These are phyloP conservation scores for Colletotrichum melonis DNA, from an alignment of 2,329 filamentous ascomycete genomes.

Conservation along the genomic window DNA sequence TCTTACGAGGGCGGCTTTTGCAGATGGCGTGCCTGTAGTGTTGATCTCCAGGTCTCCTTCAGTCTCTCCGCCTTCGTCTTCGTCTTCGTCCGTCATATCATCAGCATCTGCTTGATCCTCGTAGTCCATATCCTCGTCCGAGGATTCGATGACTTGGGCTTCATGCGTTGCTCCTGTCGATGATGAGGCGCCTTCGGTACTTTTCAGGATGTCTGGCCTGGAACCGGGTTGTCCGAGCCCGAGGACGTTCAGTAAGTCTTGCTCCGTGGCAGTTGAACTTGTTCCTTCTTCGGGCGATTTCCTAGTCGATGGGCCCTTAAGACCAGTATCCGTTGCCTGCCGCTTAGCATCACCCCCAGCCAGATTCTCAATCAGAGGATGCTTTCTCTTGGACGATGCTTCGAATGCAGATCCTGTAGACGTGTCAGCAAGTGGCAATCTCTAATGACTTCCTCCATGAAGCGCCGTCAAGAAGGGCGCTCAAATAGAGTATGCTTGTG, in stretches of 20 bases:
- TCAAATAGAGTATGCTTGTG: neutral
- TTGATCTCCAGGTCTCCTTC: too few relatives aligned
- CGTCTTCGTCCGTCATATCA: too few relatives aligned
- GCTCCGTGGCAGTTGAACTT: neutral
- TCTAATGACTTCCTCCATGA: too few relatives aligned
- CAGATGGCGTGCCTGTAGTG: too few relatives aligned
- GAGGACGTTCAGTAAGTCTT: constrained; percentile 6
- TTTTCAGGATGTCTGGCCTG: neutral
- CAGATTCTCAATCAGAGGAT: neutral
- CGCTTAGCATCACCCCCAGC: constrained; percentile 4
- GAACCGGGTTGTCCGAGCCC: neutral
- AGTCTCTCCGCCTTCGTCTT: too few relatives aligned
- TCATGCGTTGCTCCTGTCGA: too few relatives aligned
- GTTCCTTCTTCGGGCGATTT: neutral
- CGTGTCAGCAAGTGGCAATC: too few relatives aligned
- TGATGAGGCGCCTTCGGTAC: neutral
- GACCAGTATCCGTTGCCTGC: neutral
- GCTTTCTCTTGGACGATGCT: constrained; percentile 9
- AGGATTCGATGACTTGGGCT: too few relatives aligned
- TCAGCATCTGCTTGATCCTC: too few relatives aligned
- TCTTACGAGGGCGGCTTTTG: too few relatives aligned
- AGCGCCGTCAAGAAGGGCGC: too few relatives aligned
- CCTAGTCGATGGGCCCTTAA: neutral
- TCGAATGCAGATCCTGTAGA: neutral
- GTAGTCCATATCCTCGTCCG: too few relatives aligned